Conservation (phyloP, 2,329 filamentous ascomycete species). For the Fusarium lyarnte region DNA sequence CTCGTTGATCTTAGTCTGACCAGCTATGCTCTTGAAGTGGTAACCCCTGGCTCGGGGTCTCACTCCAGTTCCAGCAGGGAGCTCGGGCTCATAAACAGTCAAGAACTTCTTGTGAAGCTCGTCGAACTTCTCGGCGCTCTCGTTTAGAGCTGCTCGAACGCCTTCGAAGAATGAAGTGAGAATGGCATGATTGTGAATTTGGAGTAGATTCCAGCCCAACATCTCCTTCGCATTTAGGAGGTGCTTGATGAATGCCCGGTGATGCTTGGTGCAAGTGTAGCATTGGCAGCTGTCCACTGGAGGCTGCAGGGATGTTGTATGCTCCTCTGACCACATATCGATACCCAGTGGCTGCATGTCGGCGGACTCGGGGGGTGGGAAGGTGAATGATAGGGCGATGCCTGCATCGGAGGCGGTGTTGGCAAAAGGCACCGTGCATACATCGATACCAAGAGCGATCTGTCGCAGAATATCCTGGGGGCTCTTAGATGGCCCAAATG, state of each 20-base stretch:
- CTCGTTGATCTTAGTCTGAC: slow-evolving; percentile 73
- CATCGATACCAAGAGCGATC: slow-evolving; percentile 78
- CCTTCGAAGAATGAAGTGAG: slow-evolving; percentile 77
- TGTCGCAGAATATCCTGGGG: slow-evolving; percentile 84
- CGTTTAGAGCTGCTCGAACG: slow-evolving; percentile 71
- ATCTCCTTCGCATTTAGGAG: slow-evolving; percentile 92
- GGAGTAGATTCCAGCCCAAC: slow-evolving; percentile 92
- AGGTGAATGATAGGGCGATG: slow-evolving; percentile 82
- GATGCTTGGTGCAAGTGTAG: slow-evolving; percentile 85
- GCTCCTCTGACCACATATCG: slow-evolving; percentile 76
- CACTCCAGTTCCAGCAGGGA: slow-evolving; percentile 79
- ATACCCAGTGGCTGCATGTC: slow-evolving; percentile 68
- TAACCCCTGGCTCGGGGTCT: slow-evolving; percentile 85
- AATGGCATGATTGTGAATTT: slow-evolving; percentile 87
- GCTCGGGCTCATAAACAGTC: slow-evolving; percentile 70
- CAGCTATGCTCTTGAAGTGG: slow-evolving; percentile 77
- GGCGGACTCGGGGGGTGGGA: slow-evolving; percentile 59
- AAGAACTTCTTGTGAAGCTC: slow-evolving; percentile 55
- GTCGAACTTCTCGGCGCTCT: slow-evolving; percentile 68
- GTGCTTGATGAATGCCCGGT: slow-evolving; percentile 88
- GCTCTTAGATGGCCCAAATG: slow-evolving; percentile 73
- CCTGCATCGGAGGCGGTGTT: slow-evolving; percentile 81
- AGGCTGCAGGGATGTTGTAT: slow-evolving; percentile 71
- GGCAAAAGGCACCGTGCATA: slow-evolving; percentile 82
- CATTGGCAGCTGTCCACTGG: slow-evolving; percentile 75